These are phyloP conservation scores for Penicillium digitatum DNA, from an alignment of 2,329 filamentous ascomycete species.

Conservation along the genomic window DNA sequence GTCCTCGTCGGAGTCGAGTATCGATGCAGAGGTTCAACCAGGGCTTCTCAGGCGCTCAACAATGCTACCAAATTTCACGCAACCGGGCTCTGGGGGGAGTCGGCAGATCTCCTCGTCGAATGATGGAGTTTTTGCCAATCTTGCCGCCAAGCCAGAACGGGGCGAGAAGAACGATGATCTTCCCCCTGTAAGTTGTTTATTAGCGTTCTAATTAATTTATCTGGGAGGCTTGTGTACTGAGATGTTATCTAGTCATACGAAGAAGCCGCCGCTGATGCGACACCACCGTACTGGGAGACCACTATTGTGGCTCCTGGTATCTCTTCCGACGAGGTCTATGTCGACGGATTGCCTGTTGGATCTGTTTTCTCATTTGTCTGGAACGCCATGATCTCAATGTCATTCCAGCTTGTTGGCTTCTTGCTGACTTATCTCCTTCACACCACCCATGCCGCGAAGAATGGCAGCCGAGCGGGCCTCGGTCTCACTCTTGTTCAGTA, in stretches of 20 bases:
- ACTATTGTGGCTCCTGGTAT: slow-evolving; percentile 92
- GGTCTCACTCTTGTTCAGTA: slow-evolving; percentile 95
- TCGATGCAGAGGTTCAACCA: slow-evolving; percentile 17
- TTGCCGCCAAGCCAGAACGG: slow-evolving; percentile 82
- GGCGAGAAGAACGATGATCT: slow-evolving; percentile 81
- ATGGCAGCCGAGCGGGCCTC: slow-evolving; percentile 88
- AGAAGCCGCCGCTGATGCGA: slow-evolving; percentile 92
- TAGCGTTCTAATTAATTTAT: not conserved
- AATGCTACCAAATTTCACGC: slow-evolving; percentile 51
- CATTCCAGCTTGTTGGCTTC: slow-evolving; percentile 95
- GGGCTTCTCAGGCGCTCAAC: slow-evolving; percentile 49
- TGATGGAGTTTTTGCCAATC: slow-evolving; percentile 93
- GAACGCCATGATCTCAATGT: slow-evolving; percentile 92
- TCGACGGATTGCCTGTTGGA: slow-evolving; percentile 88
- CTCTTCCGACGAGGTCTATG: slow-evolving; percentile 90
- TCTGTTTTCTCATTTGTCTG: slow-evolving; percentile 76
- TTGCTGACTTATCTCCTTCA: slow-evolving; percentile 96
- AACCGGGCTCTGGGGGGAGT: slow-evolving; percentile 38
- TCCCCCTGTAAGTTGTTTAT: slow-evolving; percentile 69
- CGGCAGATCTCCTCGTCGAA: slow-evolving; percentile 69
- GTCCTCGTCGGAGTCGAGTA: slow-evolving; percentile 27
- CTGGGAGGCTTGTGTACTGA: not conserved
- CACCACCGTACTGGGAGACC: slow-evolving; percentile 98
- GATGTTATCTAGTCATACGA: slow-evolving; percentile 72
- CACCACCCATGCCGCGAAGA: slow-evolving; percentile 96